Percentiles rank a stretch among this genome's conserved stretches.
These are phyloP conservation scores for Inga leiocalycina DNA, from an alignment of 306 rosid species.

Conservation along the genomic window DNA sequence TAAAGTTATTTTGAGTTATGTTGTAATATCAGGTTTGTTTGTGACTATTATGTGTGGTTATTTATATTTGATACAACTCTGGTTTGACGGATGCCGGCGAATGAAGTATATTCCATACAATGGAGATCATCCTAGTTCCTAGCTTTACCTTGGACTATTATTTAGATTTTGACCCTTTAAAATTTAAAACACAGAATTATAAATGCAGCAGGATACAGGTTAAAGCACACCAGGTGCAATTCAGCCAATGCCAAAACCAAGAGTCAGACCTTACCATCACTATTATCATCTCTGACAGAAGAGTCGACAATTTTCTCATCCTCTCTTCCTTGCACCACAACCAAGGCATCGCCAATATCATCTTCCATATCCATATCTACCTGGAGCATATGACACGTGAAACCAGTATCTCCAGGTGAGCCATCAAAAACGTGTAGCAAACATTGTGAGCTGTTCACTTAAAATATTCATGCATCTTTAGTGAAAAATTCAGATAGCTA, in stretches of 20 bases:
- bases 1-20: not conserved
- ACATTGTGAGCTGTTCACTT: constrained; percentile 15
- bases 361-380: constrained; percentile 99
- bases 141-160: not conserved
- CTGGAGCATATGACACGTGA: constrained; percentile 49
- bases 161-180: not conserved
- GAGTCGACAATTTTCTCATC: constrained; percentile 48
- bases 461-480: not conserved
- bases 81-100: not conserved
- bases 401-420: constrained; percentile 22
- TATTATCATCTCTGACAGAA: constrained; percentile 44
- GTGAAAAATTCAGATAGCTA: not conserved
- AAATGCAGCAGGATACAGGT: constrained; percentile 10
- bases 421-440: not conserved
- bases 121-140: not conserved
- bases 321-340: constrained; percentile 55
- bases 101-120: not conserved
- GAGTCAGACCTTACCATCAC: constrained; percentile 14
- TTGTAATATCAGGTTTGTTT: not conserved
- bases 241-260: not conserved
- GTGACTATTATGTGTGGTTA: not conserved
- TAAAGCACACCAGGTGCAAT: constrained; percentile 35
- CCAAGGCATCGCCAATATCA: constrained; percentile 48
- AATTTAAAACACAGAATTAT: not conserved
- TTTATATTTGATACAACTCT: not conserved